Evolutionary conservation across 352 stramenopile genomes (phyloP).

Genomic region (Globisporangium middletonii): DNA sequence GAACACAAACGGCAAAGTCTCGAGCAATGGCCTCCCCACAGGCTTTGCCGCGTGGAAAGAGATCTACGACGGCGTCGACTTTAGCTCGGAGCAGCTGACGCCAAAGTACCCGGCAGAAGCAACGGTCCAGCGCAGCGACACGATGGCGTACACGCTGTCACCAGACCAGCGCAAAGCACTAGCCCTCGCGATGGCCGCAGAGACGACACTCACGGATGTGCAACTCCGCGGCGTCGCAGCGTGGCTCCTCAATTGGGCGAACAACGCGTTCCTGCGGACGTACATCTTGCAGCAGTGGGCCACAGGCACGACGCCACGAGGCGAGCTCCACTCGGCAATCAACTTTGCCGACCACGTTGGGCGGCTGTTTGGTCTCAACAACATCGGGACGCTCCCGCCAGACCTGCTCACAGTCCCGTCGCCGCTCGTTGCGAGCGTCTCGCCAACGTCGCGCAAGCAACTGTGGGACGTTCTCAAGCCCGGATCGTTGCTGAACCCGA

Average conservation of each 20-base stretch:
- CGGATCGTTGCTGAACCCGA: constrained; percentile 45
- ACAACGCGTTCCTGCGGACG: constrained; percentile 30
- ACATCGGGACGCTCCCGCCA: not conserved
- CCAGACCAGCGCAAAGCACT: constrained; percentile 19
- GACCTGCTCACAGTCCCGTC: constrained; percentile 13
- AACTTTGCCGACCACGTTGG: constrained; percentile 22
- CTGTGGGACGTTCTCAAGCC: constrained; percentile 32
- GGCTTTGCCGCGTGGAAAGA: constrained; percentile 57
- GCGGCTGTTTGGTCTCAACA: constrained; percentile 21
- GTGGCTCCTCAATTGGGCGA: constrained; percentile 49
- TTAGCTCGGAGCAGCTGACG: constrained; percentile 39
- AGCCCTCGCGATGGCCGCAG: constrained; percentile 19
- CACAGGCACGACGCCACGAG: constrained; percentile 34
- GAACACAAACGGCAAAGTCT: constrained; percentile 8
- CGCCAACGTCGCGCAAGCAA: constrained; percentile 21
- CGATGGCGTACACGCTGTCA: constrained; percentile 19
- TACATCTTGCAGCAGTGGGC: constrained; percentile 49
- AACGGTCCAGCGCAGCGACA: constrained; percentile 9
- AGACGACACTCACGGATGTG: constrained; percentile 24
- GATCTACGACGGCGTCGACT: constrained; percentile 49
- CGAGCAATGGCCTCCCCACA: constrained; percentile 24
- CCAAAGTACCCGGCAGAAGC: constrained; percentile 29
- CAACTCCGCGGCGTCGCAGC: constrained; percentile 38
- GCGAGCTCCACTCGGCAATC: constrained; percentile 16
- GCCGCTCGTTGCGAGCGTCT: constrained; percentile 5